Percentiles rank a stretch among this genome's conserved stretches.
Evolutionary conservation across 805 yeast species (phyloP).

Genomic region (Yamadazyma tumulicola): DNA sequence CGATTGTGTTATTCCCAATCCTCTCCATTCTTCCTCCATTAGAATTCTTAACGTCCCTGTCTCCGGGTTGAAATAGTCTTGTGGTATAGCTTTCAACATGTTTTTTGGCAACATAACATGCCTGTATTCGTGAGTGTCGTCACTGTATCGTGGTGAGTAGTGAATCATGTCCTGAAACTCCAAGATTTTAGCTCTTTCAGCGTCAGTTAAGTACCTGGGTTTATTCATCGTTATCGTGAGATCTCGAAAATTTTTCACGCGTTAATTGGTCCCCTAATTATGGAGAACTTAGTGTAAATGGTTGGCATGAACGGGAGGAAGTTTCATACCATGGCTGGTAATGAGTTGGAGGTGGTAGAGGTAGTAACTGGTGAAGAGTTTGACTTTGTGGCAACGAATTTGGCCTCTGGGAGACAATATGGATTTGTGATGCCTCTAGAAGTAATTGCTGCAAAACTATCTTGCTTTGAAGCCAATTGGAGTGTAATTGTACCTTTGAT

Average conservation of each 20-base stretch:
- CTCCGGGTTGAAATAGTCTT: constrained; percentile 88
- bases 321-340: neutral
- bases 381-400: neutral
- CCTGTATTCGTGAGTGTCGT: constrained; percentile 88
- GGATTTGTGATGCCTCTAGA: neutral
- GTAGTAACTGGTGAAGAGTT: neutral
- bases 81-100: constrained; percentile 90
- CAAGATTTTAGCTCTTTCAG: constrained; percentile 80
- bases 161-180: constrained; percentile 94
- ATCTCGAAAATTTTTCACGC: neutral
- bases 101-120: constrained; percentile 97
- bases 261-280: too few species aligned
- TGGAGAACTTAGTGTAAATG: too few species aligned
- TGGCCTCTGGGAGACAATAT: neutral
- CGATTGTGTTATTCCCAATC: constrained; percentile 94
- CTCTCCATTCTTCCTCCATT: constrained; percentile 97
- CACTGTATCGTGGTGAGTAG: constrained; percentile 90
- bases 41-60: constrained; percentile 91
- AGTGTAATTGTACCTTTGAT: neutral
- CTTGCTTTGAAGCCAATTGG: constrained; percentile 1
- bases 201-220: constrained; percentile 72
- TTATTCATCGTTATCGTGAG: constrained; percentile 30
- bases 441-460: neutral
- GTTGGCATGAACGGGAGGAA: neutral
- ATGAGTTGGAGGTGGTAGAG: neutral